Conservation (phyloP, 2,329 filamentous ascomycete genomes). For the Colletotrichum eremochloae region DNA sequence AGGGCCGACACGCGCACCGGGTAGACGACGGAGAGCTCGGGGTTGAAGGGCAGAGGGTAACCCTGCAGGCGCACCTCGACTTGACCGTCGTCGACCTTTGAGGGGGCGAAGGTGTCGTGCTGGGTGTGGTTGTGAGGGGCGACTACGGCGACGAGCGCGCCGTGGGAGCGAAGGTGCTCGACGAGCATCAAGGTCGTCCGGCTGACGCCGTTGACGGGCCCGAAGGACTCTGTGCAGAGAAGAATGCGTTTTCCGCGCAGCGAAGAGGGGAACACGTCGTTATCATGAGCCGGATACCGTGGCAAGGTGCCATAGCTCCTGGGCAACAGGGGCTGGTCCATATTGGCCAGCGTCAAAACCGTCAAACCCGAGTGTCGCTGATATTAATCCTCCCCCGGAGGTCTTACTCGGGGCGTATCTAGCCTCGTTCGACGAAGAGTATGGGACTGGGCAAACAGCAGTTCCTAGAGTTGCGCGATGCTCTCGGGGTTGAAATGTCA, state of each 20-base stretch:
- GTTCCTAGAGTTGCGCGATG: not conserved
- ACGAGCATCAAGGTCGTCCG: constrained; percentile 78
- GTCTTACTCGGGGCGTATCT: too few relatives aligned
- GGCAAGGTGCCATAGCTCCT: constrained; percentile 22
- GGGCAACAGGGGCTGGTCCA: constrained; percentile 32
- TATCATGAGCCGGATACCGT: constrained; percentile 50
- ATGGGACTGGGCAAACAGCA: not conserved
- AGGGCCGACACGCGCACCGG: constrained; percentile 75
- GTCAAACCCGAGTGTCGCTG: not conserved
- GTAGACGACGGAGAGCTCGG: constrained; percentile 77
- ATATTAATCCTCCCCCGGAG: not conserved
- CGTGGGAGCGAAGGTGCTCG: constrained; percentile 74
- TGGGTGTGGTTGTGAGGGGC: constrained; percentile 71
- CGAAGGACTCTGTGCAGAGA: constrained; percentile 79
- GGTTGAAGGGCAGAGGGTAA: constrained; percentile 78
- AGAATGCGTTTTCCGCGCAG: constrained; percentile 74
- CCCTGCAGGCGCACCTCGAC: constrained; percentile 72
- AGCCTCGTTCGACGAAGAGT: not conserved
- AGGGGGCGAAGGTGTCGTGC: constrained; percentile 66
- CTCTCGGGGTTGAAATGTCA: not conserved
- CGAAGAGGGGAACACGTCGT: constrained; percentile 59
- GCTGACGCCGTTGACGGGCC: constrained; percentile 80
- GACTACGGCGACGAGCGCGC: constrained; percentile 75
- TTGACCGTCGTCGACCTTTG: constrained; percentile 46
- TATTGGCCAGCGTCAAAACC: not conserved